Evolutionary conservation across 352 stramenopile species (phyloP).

Genomic region (Blastocystis sp.): DNA sequence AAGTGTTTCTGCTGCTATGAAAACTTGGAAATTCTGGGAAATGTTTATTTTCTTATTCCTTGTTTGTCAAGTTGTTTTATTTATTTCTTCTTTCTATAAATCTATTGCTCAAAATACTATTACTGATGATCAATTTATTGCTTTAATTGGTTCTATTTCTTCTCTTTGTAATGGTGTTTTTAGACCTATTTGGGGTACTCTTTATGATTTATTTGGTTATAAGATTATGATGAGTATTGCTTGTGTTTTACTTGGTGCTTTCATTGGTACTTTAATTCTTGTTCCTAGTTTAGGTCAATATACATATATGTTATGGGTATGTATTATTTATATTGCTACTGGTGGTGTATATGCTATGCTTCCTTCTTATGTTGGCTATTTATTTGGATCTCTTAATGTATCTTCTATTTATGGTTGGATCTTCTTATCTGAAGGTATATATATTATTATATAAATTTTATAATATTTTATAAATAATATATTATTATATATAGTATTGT

Average conservation of each 20-base stretch:
- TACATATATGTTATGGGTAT: slow-evolving; percentile 30
- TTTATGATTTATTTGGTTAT: slow-evolving; percentile 23
- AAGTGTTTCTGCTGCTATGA: neutral
- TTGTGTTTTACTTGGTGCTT: neutral
- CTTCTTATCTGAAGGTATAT: slow-evolving; percentile 11
- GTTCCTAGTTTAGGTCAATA: neutral
- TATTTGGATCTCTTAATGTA: slow-evolving; percentile 23
- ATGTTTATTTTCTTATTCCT: slow-evolving; percentile 8
- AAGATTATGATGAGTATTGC: slow-evolving; percentile 26
- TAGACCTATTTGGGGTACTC: slow-evolving; percentile 20
- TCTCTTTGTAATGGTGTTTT: slow-evolving; percentile 28
- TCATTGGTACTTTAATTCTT: slow-evolving; percentile 17
- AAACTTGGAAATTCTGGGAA: slow-evolving; percentile 25
- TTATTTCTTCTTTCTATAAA: slow-evolving; percentile 37
- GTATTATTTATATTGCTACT: slow-evolving; percentile 13
- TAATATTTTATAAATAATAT: too few species aligned
- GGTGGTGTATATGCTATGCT: slow-evolving; percentile 21
- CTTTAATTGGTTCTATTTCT: slow-evolving; percentile 11
- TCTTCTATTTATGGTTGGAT: slow-evolving; percentile 19
- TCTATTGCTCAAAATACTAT: slow-evolving; percentile 34
- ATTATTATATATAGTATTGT: too few species aligned
- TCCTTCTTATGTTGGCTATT: slow-evolving; percentile 2
- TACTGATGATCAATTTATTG: slow-evolving; percentile 13
- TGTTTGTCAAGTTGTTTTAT: slow-evolving; percentile 18
- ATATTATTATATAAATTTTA: too few species aligned